Base-by-base conservation (phyloP, 108 stramenopile genomes). In the Cylindrotheca closterium region DNA sequence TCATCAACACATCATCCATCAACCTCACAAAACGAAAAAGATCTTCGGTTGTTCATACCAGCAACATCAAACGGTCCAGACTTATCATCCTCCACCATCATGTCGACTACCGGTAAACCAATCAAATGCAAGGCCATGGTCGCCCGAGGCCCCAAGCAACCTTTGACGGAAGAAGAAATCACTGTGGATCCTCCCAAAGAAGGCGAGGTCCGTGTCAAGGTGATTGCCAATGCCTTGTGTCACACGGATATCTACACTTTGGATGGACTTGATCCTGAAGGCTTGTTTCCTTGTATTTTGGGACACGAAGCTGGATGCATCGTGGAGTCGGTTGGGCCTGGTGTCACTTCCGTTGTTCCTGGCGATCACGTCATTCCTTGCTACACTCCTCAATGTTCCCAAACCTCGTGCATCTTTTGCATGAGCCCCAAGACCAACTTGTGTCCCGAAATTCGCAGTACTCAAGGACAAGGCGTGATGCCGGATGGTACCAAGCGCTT, bases 181-280 rank as follows among this genome's bases (percentile, higher is more conserved):
- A 91, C 80, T 4, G 98, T 97, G 28, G 89, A 77, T 69, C 68
- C 68, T 1, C 68, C 68, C 30, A 75, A 69, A 54, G 56, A 61
- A 0, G 83, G 83, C 5, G 63, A 64, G 71, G 89, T 95, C 25
- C 89, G 92, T 46, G 87, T 94, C 49, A 92, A 86, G 74, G 85
- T 96, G 19, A 65, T 92, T 28, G 86, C 91, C n/a, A 96, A 95
- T 52, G 96, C 96, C 22, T 65, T 97, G 21, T 97, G 96, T 63
- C 96, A 97, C 54, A 96, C 96, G 0, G 96, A 97, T 69, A 83
- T 89, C 46, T 95, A 90, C 84, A 92, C 93, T 22, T 63, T 93
- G 26, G 86, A 89, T 60, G 96, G 96, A 8, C 63, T 71, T 55
- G 98, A 98, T 78, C 86, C 98, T 0, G 96, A 97, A 60, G 89